These are phyloP conservation scores for Microcyclosporella mali DNA, from an alignment of 2,329 filamentous ascomycete genomes.

Conservation along the genomic window DNA sequence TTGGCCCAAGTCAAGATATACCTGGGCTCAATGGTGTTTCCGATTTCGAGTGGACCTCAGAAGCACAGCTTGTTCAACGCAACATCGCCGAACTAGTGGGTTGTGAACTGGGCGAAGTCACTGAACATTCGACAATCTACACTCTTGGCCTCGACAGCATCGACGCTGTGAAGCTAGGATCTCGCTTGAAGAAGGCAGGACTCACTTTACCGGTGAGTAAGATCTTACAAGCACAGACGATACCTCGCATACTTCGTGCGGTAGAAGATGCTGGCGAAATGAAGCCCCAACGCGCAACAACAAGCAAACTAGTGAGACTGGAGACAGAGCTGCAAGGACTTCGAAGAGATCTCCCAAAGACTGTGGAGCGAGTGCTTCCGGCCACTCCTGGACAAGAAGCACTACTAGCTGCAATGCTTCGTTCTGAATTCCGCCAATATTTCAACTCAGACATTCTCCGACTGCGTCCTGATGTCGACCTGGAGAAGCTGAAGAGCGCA, in stretches of 20 bases:
- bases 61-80: constrained; percentile 49
- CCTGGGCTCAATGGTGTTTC: constrained; percentile 21
- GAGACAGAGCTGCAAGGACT: constrained; percentile 11
- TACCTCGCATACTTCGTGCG: constrained; percentile 51
- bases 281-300: constrained; percentile 9
- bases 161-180: constrained; percentile 77
- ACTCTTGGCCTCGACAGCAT: constrained; percentile 88
- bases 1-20: background rate
- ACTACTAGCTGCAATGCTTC: constrained; percentile 75
- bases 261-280: constrained; percentile 3
- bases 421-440: constrained; percentile 67
- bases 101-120: constrained; percentile 47
- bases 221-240: constrained; percentile 68
- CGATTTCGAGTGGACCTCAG: constrained; percentile 54
- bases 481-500: constrained; percentile 52
- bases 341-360: constrained; percentile 2
- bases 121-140: constrained; percentile 60
- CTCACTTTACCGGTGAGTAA: constrained; percentile 63
- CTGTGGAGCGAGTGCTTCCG: constrained; percentile 59
- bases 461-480: constrained; percentile 50
- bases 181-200: constrained; percentile 57
- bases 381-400: constrained; percentile 80
- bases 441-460: constrained; percentile 78
- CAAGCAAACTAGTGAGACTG: constrained; percentile 10
- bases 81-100: constrained; percentile 60